Conservation (phyloP, 352 stramenopile species). For the Phytophthora meadii region DNA sequence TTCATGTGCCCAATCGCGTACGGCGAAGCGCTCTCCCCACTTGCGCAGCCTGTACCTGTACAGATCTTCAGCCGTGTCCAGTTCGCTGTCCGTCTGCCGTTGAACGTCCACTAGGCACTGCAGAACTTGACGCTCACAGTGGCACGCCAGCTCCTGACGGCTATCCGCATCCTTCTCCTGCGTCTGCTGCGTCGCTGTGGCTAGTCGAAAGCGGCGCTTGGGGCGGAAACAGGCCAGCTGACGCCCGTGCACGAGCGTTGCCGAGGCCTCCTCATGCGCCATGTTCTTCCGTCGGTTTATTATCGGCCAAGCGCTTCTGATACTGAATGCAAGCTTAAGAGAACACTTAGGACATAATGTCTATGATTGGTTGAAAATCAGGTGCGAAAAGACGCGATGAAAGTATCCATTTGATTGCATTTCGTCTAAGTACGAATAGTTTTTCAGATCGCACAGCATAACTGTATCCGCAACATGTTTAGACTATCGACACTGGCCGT, state of each 20-base stretch:
- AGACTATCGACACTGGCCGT: constrained; percentile 11
- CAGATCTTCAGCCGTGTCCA: constrained; percentile 33
- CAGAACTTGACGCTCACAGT: constrained; percentile 56
- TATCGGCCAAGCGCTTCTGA: constrained; percentile 4
- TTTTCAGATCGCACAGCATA: too few species aligned
- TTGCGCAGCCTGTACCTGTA: constrained; percentile 49
- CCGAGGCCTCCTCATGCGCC: constrained; percentile 3
- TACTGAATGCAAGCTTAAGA: constrained; percentile 10
- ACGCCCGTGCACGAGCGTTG: constrained; percentile 42
- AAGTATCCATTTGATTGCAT: not conserved
- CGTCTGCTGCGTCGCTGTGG: constrained; percentile 1
- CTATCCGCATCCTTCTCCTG: constrained; percentile 1
- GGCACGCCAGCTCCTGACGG: constrained; percentile 41
- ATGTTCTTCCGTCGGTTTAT: constrained; percentile 19
- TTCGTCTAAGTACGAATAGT: constrained; percentile 1
- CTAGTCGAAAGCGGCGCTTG: constrained; percentile 54
- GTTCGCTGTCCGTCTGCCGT: constrained; percentile 13
- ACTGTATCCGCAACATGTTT: constrained; percentile 7
- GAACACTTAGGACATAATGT: not conserved
- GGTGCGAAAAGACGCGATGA: not conserved
- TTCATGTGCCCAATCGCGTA: constrained; percentile 58
- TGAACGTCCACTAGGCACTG: constrained; percentile 41
- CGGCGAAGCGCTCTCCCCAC: constrained; percentile 66
- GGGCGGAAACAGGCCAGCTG: constrained; percentile 73
- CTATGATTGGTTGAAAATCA: constrained; percentile 7